Base-by-base conservation (phyloP, 305 asterid species). In the Fraxinus paxiana region DNA sequence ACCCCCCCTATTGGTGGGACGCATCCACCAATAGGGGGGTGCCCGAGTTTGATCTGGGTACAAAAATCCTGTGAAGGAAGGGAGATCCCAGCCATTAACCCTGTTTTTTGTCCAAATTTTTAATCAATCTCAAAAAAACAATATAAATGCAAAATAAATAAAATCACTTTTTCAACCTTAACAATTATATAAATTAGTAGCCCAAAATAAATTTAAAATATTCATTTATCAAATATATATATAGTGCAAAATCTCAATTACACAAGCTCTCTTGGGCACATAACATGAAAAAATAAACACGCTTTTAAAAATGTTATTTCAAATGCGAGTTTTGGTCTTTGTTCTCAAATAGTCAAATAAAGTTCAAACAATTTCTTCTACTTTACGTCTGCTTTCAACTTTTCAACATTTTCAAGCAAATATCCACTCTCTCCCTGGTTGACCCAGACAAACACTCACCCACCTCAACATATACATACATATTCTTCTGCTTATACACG, bases 341-440 rank as follows among this genome's bases (percentile, higher is more conserved):
- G 20, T 33, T 70, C 20, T 33, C 13, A n/a, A n/a, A n/a, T 70
- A 70, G n/a, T 70, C 13, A n/a, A n/a, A n/a, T 70, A 70, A 8
- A 69, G 15, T 70, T 35, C 26, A 70, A 70, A n/a, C 46, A 70
- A 33, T 70, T 31, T 70, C 75, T 70, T 31, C 75, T 30, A 33
- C 75, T 6, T 70, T 6, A 70, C 46, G 43, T 33, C 46, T 26
- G 26, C 75, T 70, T 31, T 70, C 75, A 70, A 70, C 75, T 70
- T 70, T 70, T 31, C 75, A 70, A 70, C 22, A 18, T 70, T 70
- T 70, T 30, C 75, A 70, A 70, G 75, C 75, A 70, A 70, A 30
- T n/a, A 18, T 70, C 75, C 46, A 31, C 46, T 78, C 80, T 80
- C 15, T 77, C 76, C 79, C 43, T 46, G 74, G 84, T 84, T 87